Conservation (phyloP, 2,329 filamentous ascomycete species). For the Stachybotrys chartarum region DNA sequence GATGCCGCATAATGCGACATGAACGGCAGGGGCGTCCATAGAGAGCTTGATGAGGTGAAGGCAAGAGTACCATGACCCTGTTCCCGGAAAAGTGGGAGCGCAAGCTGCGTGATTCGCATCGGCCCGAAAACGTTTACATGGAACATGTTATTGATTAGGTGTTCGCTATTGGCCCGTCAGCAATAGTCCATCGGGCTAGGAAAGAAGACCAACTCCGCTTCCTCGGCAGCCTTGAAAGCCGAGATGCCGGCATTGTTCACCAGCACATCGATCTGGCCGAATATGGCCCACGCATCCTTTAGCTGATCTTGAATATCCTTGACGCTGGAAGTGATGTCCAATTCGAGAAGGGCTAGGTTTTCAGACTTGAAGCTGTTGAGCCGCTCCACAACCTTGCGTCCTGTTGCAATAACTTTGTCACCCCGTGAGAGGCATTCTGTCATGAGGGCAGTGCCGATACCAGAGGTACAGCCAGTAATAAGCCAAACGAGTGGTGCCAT, state of each 20-base stretch:
- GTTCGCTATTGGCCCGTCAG: constrained; percentile 10
- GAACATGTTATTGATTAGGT: constrained; percentile 15
- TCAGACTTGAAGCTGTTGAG: constrained; percentile 16
- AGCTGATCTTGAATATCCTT: constrained; percentile 11
- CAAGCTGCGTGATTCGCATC: constrained; percentile 16
- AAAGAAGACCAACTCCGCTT: constrained; percentile 17
- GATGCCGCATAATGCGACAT: constrained; percentile 21
- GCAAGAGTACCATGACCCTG: constrained; percentile 15
- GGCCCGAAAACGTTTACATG: constrained; percentile 19
- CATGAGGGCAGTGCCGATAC: constrained; percentile 20
- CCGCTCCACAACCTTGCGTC: constrained; percentile 15
- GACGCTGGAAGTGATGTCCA: constrained; percentile 18
- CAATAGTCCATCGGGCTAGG: neutral
- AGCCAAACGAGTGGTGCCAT: constrained; percentile 24
- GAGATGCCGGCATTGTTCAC: constrained; percentile 27
- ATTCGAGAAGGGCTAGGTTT: constrained; percentile 17
- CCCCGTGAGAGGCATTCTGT: constrained; percentile 15
- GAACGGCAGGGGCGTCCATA: constrained; percentile 21
- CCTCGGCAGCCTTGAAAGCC: constrained; percentile 17
- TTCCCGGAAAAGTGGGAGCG: constrained; percentile 18
- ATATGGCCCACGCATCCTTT: constrained; percentile 18
- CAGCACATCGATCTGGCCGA: constrained; percentile 23
- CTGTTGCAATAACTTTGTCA: constrained; percentile 22
- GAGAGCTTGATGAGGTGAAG: constrained; percentile 19
- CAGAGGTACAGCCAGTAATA: constrained; percentile 24